phyloP scores from a whole-genome alignment of 257 asterid species.

The Solanum virginianum region DNA sequence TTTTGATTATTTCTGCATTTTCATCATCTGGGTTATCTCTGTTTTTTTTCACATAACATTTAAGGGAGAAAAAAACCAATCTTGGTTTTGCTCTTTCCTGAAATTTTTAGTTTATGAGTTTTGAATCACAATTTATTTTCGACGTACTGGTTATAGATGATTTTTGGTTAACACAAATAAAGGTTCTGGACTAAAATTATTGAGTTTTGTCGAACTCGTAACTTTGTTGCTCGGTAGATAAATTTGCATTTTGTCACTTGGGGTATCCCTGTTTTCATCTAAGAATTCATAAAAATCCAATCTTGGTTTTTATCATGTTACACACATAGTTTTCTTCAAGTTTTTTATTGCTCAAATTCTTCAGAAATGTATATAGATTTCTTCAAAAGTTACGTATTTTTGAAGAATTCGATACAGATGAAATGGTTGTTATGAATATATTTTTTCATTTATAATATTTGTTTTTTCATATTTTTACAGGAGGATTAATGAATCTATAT shows the following conservation, averaged over 20 bases:
- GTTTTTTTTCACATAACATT: background rate
- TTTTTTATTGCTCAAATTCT: background rate
- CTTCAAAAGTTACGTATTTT: background rate
- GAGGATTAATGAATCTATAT: slow-evolving; percentile 10
- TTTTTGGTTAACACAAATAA: background rate
- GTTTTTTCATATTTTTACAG: background rate
- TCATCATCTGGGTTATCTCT: background rate
- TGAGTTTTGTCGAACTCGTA: background rate
- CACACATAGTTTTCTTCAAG: background rate
- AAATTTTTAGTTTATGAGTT: background rate
- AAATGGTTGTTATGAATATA: background rate
- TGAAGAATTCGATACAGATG: background rate
- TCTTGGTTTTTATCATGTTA: background rate
- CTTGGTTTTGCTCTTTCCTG: background rate
- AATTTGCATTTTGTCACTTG: background rate
- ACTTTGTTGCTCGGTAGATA: no score
- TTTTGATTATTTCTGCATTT: background rate
- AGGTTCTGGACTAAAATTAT: background rate
- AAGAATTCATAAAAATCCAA: background rate
- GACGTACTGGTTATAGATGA: background rate
- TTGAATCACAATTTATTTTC: background rate
- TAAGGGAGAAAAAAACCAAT: background rate
- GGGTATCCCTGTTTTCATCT: background rate
- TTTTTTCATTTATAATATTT: background rate
- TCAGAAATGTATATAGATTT: background rate